Evolutionary conservation across 768 basidiomycete species (phyloP), one percentile per base, ranked within the genome.

Genomic region (Naganishia vishniacii): DNA sequence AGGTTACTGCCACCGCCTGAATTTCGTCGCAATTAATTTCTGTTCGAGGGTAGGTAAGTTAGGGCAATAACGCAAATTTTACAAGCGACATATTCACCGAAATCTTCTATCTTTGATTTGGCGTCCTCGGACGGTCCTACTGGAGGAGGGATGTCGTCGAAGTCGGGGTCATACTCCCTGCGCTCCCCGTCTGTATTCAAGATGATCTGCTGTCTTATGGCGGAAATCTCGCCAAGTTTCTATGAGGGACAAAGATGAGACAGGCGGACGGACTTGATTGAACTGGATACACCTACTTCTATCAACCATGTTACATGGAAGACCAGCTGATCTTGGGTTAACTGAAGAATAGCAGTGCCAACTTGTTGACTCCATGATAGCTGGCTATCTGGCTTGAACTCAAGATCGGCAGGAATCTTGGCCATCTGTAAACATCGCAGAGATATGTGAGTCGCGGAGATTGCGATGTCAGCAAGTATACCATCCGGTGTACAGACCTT

Each of bases 361-460:
- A 98, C 80, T 75, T 97, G 86, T 71, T 97, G 87, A 69, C 85
- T 90, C 85, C 87, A 88, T 16, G 87, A 84, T 77, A 89, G 87
- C 6, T 41, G 32, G 8, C 48, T 62, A 46, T 64, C 62, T 6
- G 59, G 62, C 28, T 67, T 64, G 63, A 67, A 64, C 29, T 67
- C 67, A 28, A 68, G 60, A 31, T 65, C 64, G 9, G 65, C 67
- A 28, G 64, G 59, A n/a, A 65, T 59, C n/a, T 53, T 59, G 6
- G 28, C 49, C 16, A 69, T 58, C 53, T 48, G 45, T n/a, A n/a
- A 20, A 26, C 12, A 32, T 31, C 34, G 18, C 1, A 34, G 11
- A 34, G 13, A 12, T 7, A 20, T n/a, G 31, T 4, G 15, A 49
- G 5, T 49, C 26, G n/a, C n/a, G n/a, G n/a, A n/a, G n/a, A n/a